Percentiles rank a stretch among this genome's conserved stretches.
phyloP scores from a whole-genome alignment of 208 protist species.

The Kentomonas sorsogonicus region DNA sequence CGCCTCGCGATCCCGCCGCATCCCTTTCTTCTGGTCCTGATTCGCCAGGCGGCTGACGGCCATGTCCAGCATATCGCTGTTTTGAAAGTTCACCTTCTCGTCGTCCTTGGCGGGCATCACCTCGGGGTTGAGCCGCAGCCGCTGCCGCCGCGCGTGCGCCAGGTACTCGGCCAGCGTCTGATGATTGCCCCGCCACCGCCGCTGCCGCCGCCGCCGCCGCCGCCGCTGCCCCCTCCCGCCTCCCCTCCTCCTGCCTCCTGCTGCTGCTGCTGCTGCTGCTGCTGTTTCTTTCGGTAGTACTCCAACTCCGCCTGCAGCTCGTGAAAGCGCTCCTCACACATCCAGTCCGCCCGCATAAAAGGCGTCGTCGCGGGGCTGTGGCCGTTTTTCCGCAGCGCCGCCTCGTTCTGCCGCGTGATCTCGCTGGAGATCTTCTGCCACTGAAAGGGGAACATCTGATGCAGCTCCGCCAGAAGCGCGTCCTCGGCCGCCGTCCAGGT shows the following conservation, averaged over 20 bases:
- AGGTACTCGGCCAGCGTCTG: neutral
- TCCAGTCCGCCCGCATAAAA: neutral
- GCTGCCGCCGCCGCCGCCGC: neutral
- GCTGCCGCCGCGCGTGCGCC: no score
- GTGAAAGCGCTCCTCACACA: neutral
- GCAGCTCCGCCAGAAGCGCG: conserved; percentile 98
- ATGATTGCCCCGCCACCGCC: neutral
- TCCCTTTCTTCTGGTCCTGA: conserved; percentile 99
- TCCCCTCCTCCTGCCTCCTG: neutral
- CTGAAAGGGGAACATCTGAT: conserved; percentile 97
- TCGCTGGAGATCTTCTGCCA: conserved; percentile 99
- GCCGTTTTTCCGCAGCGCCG: neutral
- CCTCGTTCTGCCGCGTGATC: no score
- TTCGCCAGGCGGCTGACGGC: conserved; percentile 99
- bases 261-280: conserved; percentile 4
- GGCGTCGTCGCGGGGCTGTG: neutral
- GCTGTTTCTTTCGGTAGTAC: conserved; percentile 1
- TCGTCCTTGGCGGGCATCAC: neutral
- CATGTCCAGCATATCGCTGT: conserved; percentile 97
- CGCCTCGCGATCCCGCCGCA: conserved; percentile 97
- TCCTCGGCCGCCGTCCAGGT: conserved; percentile 99
- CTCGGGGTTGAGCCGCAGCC: neutral
- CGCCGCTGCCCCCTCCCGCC: no score
- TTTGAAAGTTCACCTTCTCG: no score
- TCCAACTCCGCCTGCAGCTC: neutral